phyloP scores from a whole-genome alignment of 306 rosid genomes.

The Dicorynia guianensis region DNA sequence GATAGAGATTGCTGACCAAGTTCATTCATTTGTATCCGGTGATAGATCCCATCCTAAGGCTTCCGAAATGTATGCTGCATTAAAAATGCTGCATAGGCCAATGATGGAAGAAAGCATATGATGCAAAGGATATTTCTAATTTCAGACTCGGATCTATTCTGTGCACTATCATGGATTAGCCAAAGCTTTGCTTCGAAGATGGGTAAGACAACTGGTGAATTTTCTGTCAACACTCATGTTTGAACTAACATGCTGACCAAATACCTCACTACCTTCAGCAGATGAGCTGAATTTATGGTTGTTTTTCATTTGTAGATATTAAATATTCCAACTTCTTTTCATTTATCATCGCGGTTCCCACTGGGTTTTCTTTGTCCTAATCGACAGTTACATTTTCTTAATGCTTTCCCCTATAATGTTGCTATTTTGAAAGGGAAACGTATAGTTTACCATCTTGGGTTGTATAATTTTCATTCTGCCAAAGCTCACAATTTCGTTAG shows the following conservation, averaged over 20 bases:
- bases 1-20: slow-evolving; percentile 61
- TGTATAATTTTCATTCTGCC: too few relatives aligned
- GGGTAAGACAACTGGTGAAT: slow-evolving; percentile 3
- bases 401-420: too few relatives aligned
- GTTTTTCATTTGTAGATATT: background rate
- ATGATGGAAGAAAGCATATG: slow-evolving; percentile 53
- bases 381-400: background rate
- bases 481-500: too few relatives aligned
- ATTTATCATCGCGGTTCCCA: too few relatives aligned
- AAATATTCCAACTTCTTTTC: too few relatives aligned
- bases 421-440: too few relatives aligned
- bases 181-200: slow-evolving; percentile 34
- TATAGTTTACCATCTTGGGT: too few relatives aligned
- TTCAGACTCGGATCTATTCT: background rate
- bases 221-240: slow-evolving; percentile 27
- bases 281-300: background rate
- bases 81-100: slow-evolving; percentile 50
- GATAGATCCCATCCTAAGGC: slow-evolving; percentile 58
- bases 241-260: slow-evolving; percentile 25
- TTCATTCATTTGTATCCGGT: slow-evolving; percentile 62
- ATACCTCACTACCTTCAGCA: background rate
- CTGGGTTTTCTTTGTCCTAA: background rate
- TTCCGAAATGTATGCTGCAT: slow-evolving; percentile 46
- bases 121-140: slow-evolving; percentile 35
- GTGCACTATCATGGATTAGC: background rate